phyloP scores from a whole-genome alignment of 768 basidiomycete species.

The Boletus pseudo-olivaceus region DNA sequence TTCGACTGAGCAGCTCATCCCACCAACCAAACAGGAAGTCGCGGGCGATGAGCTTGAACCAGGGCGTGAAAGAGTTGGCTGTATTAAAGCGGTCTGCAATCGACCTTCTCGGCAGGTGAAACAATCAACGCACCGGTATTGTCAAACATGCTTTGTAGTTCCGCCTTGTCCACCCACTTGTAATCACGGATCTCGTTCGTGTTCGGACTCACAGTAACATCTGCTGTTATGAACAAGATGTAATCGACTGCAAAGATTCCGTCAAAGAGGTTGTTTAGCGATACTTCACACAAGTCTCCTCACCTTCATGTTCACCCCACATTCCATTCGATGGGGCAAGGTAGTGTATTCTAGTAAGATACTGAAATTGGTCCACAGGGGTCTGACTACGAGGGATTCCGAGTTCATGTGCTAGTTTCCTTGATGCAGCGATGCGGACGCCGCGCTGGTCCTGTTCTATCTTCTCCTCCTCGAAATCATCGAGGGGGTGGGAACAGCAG shows the following conservation, averaged over 20 bases:
- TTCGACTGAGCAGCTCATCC: conserved; percentile 78
- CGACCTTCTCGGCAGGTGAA: background rate
- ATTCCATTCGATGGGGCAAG: conserved; percentile 87
- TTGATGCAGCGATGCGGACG: conserved; percentile 84
- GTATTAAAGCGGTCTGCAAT: background rate
- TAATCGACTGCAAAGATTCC: conserved; percentile 76
- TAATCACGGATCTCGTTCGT: conserved; percentile 87
- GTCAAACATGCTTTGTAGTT: conserved; percentile 88
- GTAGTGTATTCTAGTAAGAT: conserved; percentile 95
- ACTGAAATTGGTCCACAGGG: conserved; percentile 83
- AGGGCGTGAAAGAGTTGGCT: conserved; percentile 94
- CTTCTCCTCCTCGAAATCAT: conserved; percentile 86
- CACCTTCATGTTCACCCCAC: conserved; percentile 99
- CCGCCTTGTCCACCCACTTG: conserved; percentile 88
- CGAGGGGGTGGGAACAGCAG: conserved; percentile 95
- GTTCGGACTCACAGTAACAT: conserved; percentile 81
- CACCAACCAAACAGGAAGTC: conserved; percentile 99
- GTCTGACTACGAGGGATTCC: conserved; percentile 83
- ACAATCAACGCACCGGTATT: conserved; percentile 52
- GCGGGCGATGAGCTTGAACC: conserved; percentile 98
- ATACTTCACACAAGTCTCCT: conserved; percentile 9
- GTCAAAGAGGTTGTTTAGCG: conserved; percentile 2
- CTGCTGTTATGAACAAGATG: conserved; percentile 89
- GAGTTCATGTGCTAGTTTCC: conserved; percentile 95
- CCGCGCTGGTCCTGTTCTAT: conserved; percentile 74